These are phyloP conservation scores for Candida ortonii DNA, from an alignment of 805 yeast species.

Conservation along the genomic window DNA sequence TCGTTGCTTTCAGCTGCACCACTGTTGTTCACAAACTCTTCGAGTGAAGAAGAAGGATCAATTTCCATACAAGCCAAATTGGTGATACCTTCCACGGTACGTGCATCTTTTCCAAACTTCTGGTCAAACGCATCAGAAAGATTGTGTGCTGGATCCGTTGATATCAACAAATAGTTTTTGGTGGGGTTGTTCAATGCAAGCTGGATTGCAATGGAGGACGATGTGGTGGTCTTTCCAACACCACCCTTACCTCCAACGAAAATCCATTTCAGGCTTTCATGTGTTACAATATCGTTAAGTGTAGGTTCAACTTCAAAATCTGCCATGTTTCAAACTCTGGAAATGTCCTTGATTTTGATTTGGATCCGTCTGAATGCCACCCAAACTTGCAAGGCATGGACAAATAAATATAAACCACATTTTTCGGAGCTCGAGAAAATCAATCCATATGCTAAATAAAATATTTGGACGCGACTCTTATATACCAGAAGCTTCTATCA, in stretches of 20 bases:
- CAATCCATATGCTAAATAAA: no score
- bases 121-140: conserved; percentile 97
- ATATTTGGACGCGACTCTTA: no score
- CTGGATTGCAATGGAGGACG: conserved; percentile 93
- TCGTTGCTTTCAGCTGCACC: conserved; percentile 51
- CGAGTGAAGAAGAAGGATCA: conserved; percentile 91
- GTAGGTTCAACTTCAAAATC: conserved; percentile 71
- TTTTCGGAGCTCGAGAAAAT: no score
- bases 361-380: no score
- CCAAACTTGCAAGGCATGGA: no score
- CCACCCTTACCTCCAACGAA: conserved; percentile 99
- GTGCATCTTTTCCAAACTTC: conserved; percentile 95
- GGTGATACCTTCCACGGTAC: conserved; percentile 82
- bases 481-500: no score
- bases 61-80: conserved; percentile 98
- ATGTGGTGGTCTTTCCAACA: conserved; percentile 97
- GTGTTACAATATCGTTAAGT: conserved; percentile 58
- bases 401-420: no score
- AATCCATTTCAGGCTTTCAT: conserved; percentile 84
- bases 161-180: conserved; percentile 82
- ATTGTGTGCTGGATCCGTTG: conserved; percentile 98
- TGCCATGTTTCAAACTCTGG: conserved; percentile 22
- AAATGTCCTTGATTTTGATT: no score
- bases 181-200: conserved; percentile 78
- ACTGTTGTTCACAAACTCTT: conserved; percentile 53